phyloP scores from a whole-genome alignment of 768 basidiomycete genomes.

The Mrakia gelida region DNA sequence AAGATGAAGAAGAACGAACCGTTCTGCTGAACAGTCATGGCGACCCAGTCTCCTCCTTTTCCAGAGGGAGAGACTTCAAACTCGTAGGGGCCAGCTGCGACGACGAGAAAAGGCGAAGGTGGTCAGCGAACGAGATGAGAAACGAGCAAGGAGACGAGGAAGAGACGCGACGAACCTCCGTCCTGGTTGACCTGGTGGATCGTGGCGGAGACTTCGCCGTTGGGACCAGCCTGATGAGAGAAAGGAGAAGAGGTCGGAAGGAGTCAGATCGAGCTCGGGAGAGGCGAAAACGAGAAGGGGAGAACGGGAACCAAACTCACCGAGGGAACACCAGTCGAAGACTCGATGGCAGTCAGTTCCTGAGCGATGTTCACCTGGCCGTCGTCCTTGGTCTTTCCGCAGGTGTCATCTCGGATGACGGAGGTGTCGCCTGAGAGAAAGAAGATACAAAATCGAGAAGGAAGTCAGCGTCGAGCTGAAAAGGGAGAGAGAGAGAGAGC shows the following conservation, averaged over 20 bases:
- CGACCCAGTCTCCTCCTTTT: not conserved
- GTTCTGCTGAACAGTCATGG: constrained; percentile 3
- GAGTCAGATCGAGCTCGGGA: not conserved
- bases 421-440: constrained; percentile 9
- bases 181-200: constrained; percentile 22
- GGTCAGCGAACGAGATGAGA: not conserved
- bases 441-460: not conserved
- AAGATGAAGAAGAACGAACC: not conserved
- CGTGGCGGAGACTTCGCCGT: not conserved
- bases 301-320: not conserved
- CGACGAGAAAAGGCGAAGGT: not conserved
- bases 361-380: constrained; percentile 2
- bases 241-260: not conserved
- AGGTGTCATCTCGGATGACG: constrained; percentile 12
- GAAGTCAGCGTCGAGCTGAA: not conserved
- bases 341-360: not conserved
- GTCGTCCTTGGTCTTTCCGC: constrained; percentile 10
- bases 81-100: not conserved
- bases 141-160: not conserved
- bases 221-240: not conserved
- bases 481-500: not conserved
- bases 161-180: not conserved
- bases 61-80: constrained; percentile 13
- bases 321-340: not conserved
- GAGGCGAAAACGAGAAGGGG: not conserved